Evolutionary conservation across 345 rosid genomes (phyloP), one percentile per base, ranked within the genome.

Genomic region (Eucalyptus sp.): DNA sequence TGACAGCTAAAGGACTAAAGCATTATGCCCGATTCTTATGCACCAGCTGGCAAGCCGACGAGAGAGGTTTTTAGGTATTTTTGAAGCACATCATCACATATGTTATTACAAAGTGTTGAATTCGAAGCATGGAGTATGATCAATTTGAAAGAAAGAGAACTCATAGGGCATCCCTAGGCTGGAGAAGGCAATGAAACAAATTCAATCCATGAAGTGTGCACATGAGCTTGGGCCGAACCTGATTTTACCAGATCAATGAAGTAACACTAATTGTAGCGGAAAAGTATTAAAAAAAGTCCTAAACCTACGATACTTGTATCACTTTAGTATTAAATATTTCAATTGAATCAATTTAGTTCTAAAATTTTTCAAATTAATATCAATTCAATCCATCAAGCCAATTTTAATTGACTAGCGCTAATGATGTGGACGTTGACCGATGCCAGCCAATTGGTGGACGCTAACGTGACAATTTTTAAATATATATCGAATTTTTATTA

Each of bases 381-480:
- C 52, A 50, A 50, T 50, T 5, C 0, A 50, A 1, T 50, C 3
- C 0, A 50, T 50, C 3, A 50, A 2, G 18, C 18, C 1, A 50
- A 50, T 50, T 50, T 50, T 50, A 50, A 50, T 0, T 15, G 7
- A 50, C 18, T 0, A 15, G 3, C 0, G 18, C 7, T 50, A 1
- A 50, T 50, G 18, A 50, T 50, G 18, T 50, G 52, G 50, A 50
- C 0, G 6, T 50, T 50, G 50, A 50, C 16, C 0, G 3, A 15
- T 50, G 18, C 6, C 1, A 50, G 3, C 0, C 17, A 1, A 50
- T 50, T 2, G 18, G 0, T 3, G 3, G 52, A 50, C 18, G 0
- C 52, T 15, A 50, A 50, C 0, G 3, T 50, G 52, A 50, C 52
- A 50, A 50, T 50, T 50, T 50, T 14, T 50, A 50, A 14, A 5